phyloP scores from a whole-genome alignment of 2,329 filamentous ascomycete species.

The Phaeosphaeriaceae sp. region DNA sequence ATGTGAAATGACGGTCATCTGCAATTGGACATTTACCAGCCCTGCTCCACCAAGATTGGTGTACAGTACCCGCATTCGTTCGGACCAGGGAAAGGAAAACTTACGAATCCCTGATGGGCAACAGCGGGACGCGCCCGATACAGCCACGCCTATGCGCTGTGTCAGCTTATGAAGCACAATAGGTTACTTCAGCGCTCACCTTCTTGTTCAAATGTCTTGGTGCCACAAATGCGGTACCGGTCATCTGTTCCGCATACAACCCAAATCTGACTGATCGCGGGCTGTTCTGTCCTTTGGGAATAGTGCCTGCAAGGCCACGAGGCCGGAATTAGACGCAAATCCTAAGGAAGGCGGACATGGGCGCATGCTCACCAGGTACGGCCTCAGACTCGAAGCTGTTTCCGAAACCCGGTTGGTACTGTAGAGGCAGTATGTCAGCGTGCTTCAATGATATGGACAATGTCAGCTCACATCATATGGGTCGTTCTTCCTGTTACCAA shows the following conservation, averaged over 20 bases:
- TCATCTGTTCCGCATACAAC: constrained; percentile 50
- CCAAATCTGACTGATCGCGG: constrained; percentile 46
- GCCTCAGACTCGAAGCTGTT: constrained; percentile 60
- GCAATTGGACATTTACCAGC: neutral
- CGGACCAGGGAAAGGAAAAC: constrained; percentile 10
- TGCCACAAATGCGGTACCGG: constrained; percentile 44
- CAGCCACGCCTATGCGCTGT: constrained; percentile 29
- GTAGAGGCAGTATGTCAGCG: constrained; percentile 13
- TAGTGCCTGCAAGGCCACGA: constrained; percentile 38
- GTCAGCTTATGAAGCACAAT: constrained; percentile 8
- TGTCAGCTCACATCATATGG: constrained; percentile 57
- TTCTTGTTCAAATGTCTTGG: constrained; percentile 48
- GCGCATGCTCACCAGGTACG: constrained; percentile 45
- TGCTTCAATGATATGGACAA: neutral
- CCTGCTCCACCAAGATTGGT: neutral
- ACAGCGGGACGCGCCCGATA: constrained; percentile 48
- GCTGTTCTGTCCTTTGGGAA: constrained; percentile 58
- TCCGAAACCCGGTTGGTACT: constrained; percentile 66
- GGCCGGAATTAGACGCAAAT: constrained; percentile 20
- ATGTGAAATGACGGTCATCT: neutral
- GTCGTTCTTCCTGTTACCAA: constrained; percentile 62
- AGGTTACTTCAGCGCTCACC: constrained; percentile 9
- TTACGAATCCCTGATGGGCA: constrained; percentile 50
- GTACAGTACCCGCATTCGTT: constrained; percentile 10
- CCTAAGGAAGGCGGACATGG: neutral